Percentiles rank a stretch among this genome's conserved stretches.
Conservation (phyloP, 2,329 filamentous ascomycete genomes). For the Tolypocladium sp. region DNA sequence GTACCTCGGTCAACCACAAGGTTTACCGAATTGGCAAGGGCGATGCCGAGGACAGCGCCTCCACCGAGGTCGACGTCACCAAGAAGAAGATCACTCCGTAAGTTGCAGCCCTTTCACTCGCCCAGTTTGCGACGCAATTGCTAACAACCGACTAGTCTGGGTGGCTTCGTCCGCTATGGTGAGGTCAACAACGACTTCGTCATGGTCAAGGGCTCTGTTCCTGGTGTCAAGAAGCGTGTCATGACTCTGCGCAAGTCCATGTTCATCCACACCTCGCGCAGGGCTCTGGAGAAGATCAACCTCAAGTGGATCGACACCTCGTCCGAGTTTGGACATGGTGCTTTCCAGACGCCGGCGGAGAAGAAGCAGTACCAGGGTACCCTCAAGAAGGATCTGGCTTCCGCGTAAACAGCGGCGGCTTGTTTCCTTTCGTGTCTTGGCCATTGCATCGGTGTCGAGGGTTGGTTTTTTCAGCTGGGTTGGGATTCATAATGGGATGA, state of each 20-base stretch:
- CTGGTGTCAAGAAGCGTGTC: constrained; percentile 98
- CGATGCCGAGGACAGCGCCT: constrained; percentile 80
- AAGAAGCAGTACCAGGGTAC: constrained; percentile 97
- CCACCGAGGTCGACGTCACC: constrained; percentile 91
- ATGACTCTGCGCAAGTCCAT: constrained; percentile 99
- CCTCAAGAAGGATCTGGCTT: constrained; percentile 90
- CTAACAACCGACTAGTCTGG: constrained; percentile 56
- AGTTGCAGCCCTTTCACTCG: constrained; percentile 31
- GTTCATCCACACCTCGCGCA: constrained; percentile 92
- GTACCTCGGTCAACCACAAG: constrained; percentile 99
- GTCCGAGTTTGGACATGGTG: constrained; percentile 99
- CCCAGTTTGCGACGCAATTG: neutral
- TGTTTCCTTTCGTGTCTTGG: constrained; percentile 33
- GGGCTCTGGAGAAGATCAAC: constrained; percentile 96
- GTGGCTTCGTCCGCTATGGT: constrained; percentile 99
- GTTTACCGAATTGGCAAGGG: constrained; percentile 97
- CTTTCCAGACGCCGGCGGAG: constrained; percentile 96
- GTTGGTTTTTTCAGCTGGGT: constrained; percentile 30
- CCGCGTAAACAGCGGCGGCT: constrained; percentile 28
- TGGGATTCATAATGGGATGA: constrained; percentile 26
- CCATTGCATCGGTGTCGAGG: constrained; percentile 48
- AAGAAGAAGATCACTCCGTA: constrained; percentile 99
- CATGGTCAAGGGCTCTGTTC: constrained; percentile 94
- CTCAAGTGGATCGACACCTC: constrained; percentile 99
- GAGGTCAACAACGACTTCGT: constrained; percentile 99